Percentiles rank a stretch among this genome's conserved stretches.
phyloP scores from a whole-genome alignment of 2,329 filamentous ascomycete genomes.

The Aspergillus luchuensis region DNA sequence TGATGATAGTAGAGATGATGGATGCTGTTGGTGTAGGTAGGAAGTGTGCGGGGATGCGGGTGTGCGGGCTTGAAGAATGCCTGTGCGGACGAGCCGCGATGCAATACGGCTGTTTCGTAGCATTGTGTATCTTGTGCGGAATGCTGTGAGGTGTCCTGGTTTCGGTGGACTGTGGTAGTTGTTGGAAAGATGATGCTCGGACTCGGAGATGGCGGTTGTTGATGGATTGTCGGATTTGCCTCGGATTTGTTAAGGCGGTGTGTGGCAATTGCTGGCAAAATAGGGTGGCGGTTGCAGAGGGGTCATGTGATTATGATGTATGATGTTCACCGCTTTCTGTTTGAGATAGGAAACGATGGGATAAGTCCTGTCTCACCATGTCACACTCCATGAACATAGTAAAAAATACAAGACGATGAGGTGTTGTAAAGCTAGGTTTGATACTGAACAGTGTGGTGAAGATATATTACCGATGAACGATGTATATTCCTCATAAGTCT shows the following conservation, averaged over 20 bases:
- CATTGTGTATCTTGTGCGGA: not conserved
- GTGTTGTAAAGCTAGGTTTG: too few relatives aligned
- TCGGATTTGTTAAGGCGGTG: not conserved
- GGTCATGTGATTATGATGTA: not conserved
- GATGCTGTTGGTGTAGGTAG: not conserved
- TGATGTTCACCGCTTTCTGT: too few relatives aligned
- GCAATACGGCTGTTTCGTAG: not conserved
- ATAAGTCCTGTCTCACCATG: too few relatives aligned
- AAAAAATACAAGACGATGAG: too few relatives aligned
- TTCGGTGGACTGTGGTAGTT: not conserved
- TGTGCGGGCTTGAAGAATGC: not conserved
- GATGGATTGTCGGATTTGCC: not conserved
- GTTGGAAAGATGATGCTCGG: not conserved
- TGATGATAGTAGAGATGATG: not conserved
- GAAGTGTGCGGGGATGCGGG: not conserved
- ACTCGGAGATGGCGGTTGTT: not conserved
- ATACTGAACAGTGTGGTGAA: too few relatives aligned
- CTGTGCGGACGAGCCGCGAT: not conserved
- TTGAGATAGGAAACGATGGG: too few relatives aligned
- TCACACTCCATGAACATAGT: too few relatives aligned
- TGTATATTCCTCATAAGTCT: too few relatives aligned
- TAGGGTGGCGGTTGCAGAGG: too few relatives aligned
- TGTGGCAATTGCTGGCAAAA: too few relatives aligned
- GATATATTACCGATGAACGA: too few relatives aligned
- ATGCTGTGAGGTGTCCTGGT: not conserved